These are phyloP conservation scores for Termitomyces sp. DNA, from an alignment of 768 basidiomycete species.

Conservation along the genomic window DNA sequence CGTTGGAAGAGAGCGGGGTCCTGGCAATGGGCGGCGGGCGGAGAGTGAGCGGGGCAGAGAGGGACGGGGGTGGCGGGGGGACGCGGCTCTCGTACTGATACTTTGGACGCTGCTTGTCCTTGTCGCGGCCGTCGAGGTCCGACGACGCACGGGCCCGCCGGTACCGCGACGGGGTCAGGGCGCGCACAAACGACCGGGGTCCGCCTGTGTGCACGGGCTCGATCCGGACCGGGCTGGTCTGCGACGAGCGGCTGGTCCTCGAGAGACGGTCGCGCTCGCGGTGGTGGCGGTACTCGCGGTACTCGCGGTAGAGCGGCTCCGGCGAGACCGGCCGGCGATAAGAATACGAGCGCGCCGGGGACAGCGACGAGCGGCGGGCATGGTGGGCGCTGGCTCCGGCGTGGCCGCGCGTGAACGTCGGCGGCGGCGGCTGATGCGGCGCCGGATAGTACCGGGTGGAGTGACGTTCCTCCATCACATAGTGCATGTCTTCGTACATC, in stretches of 20 bases:
- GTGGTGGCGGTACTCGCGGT: conserved; percentile 2
- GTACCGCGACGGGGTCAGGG: conserved; percentile 1
- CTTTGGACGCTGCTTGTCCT: not conserved
- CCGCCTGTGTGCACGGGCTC: not conserved
- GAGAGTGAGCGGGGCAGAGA: conserved; percentile 1
- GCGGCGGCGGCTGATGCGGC: not conserved
- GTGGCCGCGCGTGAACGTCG: too few relatives aligned
- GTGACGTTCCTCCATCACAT: not conserved
- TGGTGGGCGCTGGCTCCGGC: too few relatives aligned
- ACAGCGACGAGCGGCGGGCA: not conserved
- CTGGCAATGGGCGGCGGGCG: not conserved
- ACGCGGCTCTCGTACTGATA: conserved; percentile 2
- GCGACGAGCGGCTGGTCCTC: not conserved
- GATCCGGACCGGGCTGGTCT: conserved; percentile 9
- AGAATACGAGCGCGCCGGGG: not conserved
- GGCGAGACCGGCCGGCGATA: not conserved
- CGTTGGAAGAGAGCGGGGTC: not conserved
- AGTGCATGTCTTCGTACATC: not conserved
- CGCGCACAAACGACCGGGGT: not conserved
- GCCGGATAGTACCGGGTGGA: not conserved
- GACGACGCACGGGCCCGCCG: not conserved
- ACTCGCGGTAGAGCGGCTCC: not conserved
- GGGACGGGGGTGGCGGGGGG: not conserved
- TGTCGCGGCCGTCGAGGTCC: too few relatives aligned
- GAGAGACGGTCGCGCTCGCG: not conserved